Base-by-base conservation (phyloP, 2,329 filamentous ascomycete genomes). In the Aspergillus flavus region DNA sequence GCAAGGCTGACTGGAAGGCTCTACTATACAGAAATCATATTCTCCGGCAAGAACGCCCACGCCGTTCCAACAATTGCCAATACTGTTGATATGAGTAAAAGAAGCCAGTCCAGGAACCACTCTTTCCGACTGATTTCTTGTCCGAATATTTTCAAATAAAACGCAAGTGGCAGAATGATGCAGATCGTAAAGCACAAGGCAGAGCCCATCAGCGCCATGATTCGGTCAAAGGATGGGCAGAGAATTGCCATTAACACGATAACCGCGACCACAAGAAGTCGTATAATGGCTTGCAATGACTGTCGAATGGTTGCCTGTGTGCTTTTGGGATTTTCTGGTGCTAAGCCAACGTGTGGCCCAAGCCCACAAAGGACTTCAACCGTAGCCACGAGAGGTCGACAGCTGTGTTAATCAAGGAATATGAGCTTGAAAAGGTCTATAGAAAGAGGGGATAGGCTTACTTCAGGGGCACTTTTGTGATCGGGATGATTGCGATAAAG, bases 381-480 rank as follows among this genome's bases (percentile, higher is more conserved):
- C 0, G 93, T 97, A 36, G 89, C 89, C 67, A 97, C 87, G 69
- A 98, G 94, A 12, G 94, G 95, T 2, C 94, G 90, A 10, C 91
- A 90, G 75, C 84, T 86, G 59, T 65, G 65, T 28, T 46, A 30
- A 66, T 78, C 59, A 78, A 71, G 61, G 11, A 59, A 14, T 36
- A 10, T 23, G 41, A 57, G 36, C 21, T 23, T n/a, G 16, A 28
- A 39, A 14, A 26, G 1, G 14, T 34, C 32, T 32, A 45, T 19
- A 7, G n/a, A 23, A 32, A 21, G 30, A 36, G 34, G 26, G 32
- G 14, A 16, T 28, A n/a, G 7, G 76, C 77, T 75, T 75, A 84
- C 77, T 94, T 96, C 41, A 97, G 83, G 0, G 94, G 93, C n/a
- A 97, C 89, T 79, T 99, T 99, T 41, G 94, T 97, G 58, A 99